Base-by-base conservation (phyloP, 257 asterid species). In the Lantana camara region DNA sequence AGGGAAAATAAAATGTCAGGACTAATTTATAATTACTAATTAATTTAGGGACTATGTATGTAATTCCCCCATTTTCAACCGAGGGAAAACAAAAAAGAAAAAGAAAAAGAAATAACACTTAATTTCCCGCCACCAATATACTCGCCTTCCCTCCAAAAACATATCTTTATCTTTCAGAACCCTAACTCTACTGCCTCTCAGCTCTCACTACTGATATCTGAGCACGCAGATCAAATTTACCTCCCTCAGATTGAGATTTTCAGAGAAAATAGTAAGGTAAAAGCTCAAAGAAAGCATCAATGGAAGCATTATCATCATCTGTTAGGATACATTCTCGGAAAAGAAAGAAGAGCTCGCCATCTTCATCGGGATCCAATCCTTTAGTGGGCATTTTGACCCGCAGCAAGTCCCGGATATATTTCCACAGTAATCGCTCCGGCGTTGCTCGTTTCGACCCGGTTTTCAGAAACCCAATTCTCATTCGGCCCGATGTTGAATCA, bases 401-500 rank as follows among this genome's bases (percentile, higher is more conserved):
- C 52, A 79, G 82, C 86, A 79, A 66, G 63, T 32, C 88, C n/a
- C 75, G 63, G 67, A 69, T 71, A 9, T 70, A 48, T 46, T 9
- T 59, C 70, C 79, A 78, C 45, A 74, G 21, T 4, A 75, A 66
- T 64, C 72, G 83, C 3, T 83, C 85, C 32, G 83, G 82, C 17
- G 53, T 86, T 32, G 20, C 59, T 44, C 55, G 76, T 22, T 22
- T 49, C 7, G 83, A 58, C 8, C 62, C 67, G 3, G 23, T 55
- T 32, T 45, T 68, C 46, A 32, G 47, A 27, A 51, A 70, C 24
- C 68, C 71, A 49, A 64, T 46, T 17, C 34, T 42, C 7, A 29
- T 53, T 30, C 14, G 17, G 15, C 46, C 30, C 30, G 29, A 54
- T 8, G 24, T 49, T 42, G 58, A 47, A 40, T 2, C 63, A 10